Base-by-base conservation (phyloP, 768 basidiomycete genomes). In the Lactarius quietus region DNA sequence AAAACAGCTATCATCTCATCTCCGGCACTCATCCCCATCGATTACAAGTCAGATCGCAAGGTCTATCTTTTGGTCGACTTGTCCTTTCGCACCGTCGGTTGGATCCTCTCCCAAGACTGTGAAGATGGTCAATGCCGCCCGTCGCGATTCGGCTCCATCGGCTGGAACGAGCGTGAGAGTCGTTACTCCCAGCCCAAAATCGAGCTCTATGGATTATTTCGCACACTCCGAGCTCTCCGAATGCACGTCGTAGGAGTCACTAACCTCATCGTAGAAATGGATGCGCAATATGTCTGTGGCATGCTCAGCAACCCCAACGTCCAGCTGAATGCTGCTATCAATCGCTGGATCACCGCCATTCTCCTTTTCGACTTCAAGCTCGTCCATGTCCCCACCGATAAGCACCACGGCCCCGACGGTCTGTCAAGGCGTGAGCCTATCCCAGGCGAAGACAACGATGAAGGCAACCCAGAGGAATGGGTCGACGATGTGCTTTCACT, bases 291-390 rank as follows among this genome's bases (percentile, higher is more conserved):
- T 23, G 20, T 53, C 2, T 26, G 26, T 18, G 52, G 52, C 1
- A 53, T 53, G 52, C 26, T 53, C 26, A 28, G 7, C 8, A 53
- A 53, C 26, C 52, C 52, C 52, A 4, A 53, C 14, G 76, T 1
- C 12, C 73, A 76, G 5, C 79, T 78, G 0, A 78, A 73, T 15
- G 20, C 52, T 0, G 52, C 52, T 10, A 53, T 26, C 1, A 82
- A 81, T 51, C 62, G 76, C 3, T 82, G 81, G 81, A 79, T 82
- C 38, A 73, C 74, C 0, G 75, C 68, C 1, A 79, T 82, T 8
- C 70, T 76, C 0, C 58, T 78, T 0, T 81, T 78, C 64, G 67
- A 76, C 55, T 78, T 80, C 68, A 69, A 66, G 2, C 66, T 81
- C 0, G 64, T 71, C 0, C 81, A 82, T 53, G 72, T 82, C 8